These are phyloP conservation scores for Lachnellula occidentalis DNA, from an alignment of 2,329 filamentous ascomycete genomes.

Conservation along the genomic window DNA sequence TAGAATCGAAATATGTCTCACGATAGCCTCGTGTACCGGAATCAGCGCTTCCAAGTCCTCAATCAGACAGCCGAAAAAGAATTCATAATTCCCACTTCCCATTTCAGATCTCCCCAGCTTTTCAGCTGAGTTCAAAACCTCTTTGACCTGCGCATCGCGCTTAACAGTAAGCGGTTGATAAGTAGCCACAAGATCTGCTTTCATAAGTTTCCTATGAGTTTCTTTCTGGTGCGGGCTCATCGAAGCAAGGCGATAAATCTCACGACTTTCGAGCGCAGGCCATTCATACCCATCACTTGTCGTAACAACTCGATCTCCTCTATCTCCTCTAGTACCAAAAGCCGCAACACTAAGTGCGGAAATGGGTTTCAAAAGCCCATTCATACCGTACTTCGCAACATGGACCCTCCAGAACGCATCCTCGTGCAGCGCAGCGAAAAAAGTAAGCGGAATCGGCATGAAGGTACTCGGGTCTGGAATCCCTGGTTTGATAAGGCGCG, in stretches of 20 bases:
- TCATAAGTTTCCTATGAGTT: background rate
- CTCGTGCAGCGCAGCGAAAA: background rate
- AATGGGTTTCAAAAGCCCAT: background rate
- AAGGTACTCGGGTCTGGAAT: background rate
- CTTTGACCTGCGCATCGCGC: background rate
- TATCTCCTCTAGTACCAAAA: too few relatives aligned
- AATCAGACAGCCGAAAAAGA: background rate
- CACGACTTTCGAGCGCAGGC: too few relatives aligned
- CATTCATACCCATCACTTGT: too few relatives aligned
- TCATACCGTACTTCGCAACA: background rate
- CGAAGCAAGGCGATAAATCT: background rate
- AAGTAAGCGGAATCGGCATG: background rate
- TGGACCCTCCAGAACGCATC: background rate
- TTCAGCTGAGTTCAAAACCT: background rate
- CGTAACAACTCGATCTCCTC: too few relatives aligned
- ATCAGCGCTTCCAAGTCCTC: background rate
- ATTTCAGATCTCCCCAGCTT: background rate
- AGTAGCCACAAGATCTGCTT: background rate
- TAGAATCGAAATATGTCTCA: background rate
- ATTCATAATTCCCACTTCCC: background rate
- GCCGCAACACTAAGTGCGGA: background rate
- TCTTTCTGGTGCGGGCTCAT: background rate
- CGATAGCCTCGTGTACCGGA: background rate
- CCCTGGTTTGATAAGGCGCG: background rate
- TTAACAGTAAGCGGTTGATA: background rate